Evolutionary conservation across 2,329 filamentous ascomycete species (phyloP).

Genomic region (Ceratocystis ficicola): DNA sequence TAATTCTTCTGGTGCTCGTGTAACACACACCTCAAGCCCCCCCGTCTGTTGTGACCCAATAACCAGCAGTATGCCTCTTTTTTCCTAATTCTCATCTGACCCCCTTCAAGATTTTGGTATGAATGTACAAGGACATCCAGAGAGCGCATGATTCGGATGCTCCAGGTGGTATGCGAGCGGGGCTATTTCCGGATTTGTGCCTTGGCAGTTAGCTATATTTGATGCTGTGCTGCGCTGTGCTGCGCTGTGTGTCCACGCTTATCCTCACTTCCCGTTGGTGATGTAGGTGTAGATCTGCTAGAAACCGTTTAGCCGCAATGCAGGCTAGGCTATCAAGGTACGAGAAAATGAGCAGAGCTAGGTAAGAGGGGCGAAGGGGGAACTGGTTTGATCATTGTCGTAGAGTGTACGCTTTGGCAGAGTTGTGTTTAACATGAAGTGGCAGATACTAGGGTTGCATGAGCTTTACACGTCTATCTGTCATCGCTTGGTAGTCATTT

Average conservation of each 20-base stretch:
- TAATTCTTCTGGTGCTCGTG: background rate
- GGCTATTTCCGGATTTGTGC: background rate
- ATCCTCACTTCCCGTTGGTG: background rate
- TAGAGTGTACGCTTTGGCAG: background rate
- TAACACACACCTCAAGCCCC: background rate
- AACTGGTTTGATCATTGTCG: background rate
- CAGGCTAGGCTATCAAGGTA: background rate
- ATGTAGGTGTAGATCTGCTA: background rate
- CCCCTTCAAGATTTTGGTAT: background rate
- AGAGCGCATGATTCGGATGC: background rate
- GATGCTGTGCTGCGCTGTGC: background rate
- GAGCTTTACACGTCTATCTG: background rate
- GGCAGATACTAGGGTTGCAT: background rate
- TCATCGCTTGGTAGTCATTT: background rate
- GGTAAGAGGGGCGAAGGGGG: background rate
- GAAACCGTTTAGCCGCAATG: background rate
- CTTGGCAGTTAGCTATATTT: background rate
- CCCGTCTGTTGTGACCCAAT: slow-evolving; percentile 2
- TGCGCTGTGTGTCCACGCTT: background rate
- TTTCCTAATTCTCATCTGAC: background rate
- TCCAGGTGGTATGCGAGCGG: background rate
- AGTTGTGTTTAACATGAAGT: background rate
- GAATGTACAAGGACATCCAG: background rate
- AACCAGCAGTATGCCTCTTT: slow-evolving; percentile 10
- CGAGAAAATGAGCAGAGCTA: background rate